Base-by-base conservation (phyloP, 2,329 filamentous ascomycete species). In the Fusarium pseudocircinatum region DNA sequence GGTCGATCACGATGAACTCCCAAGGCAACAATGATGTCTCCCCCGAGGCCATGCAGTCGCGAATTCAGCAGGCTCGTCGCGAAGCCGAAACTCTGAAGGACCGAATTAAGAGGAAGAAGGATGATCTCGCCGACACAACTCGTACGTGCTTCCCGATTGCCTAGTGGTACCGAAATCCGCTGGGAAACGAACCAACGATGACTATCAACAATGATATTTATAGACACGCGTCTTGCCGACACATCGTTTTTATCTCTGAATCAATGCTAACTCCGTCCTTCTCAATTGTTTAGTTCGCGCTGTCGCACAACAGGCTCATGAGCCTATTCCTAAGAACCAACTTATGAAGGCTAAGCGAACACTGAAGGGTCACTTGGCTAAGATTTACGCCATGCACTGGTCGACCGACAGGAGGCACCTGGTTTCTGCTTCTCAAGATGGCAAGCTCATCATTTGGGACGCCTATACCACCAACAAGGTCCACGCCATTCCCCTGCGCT, bases 331-430 rank as follows among this genome's bases (percentile, higher is more conserved):
- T 75, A 93, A 93, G 84, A 96, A 97, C 84, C 89, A 91, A 82
- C 90, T 96, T 82, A 98, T 99, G 96, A 97, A 96, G 89, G 94
- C 96, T 75, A 96, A 97, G 87, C 93, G 95, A 80, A 98, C 95
- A 57, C 89, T 99, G 77, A 98, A 98, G 87, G 96, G 96, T 76
- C 96, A 99, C 88, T 87, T 99, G 77, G 96, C 96, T 79, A 99
- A 99, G 87, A 99, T 99, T 80, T 99, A 99, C 84, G 96, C 96
- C 79, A 99, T 99, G 96, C 96, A 99, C 87, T 99, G 96, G 96
- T 98, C 96, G 39, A 99, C 96, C 74, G 96, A 99, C 85, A 92
- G 96, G 81, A 92, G 96, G 84, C 96, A 98, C 85, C 91, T 98
- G 70, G 96, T 99, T 59, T 98, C 96, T 18, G 96, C 96, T 73